Evolutionary conservation across 2,329 filamentous ascomycete species (phyloP).

Genomic region (Raffaelea albimanens): DNA sequence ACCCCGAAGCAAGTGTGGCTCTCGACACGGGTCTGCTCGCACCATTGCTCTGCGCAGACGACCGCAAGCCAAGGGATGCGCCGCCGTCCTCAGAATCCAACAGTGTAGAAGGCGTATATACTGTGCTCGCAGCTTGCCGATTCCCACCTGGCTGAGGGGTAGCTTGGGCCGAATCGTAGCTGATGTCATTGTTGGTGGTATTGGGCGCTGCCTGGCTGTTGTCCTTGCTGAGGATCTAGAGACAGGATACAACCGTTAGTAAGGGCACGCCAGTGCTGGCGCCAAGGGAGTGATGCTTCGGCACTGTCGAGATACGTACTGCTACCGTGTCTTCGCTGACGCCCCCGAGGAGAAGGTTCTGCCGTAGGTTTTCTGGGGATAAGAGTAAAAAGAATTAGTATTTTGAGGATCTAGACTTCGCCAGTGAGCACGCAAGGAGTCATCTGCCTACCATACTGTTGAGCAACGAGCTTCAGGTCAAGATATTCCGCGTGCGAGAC

Average conservation of each 20-base stretch:
- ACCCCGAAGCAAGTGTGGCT: too few species aligned
- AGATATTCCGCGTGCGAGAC: conserved; percentile 54
- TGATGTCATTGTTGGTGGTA: too few species aligned
- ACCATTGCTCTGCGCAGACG: too few species aligned
- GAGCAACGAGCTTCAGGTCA: conserved; percentile 38
- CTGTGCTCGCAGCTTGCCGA: too few species aligned
- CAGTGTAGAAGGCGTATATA: too few species aligned
- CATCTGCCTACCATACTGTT: conserved; percentile 54
- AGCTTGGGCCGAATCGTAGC: too few species aligned
- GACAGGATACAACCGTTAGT: not conserved
- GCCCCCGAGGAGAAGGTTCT: conserved; percentile 40
- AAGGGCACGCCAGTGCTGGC: conserved; percentile 15
- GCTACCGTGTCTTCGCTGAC: conserved; percentile 30
- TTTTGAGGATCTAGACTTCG: too few species aligned
- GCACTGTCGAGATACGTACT: not conserved
- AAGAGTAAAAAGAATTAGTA: not conserved
- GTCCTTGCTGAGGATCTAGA: not conserved
- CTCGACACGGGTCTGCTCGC: too few species aligned
- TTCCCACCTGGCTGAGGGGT: too few species aligned
- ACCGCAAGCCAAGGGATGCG: too few species aligned
- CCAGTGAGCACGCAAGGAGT: not conserved
- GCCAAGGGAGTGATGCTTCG: not conserved
- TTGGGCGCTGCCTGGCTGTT: too few species aligned
- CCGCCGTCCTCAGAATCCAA: too few species aligned
- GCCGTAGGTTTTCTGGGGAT: conserved; percentile 30